phyloP scores from a whole-genome alignment of 768 basidiomycete genomes.

The Boletales sp. region DNA sequence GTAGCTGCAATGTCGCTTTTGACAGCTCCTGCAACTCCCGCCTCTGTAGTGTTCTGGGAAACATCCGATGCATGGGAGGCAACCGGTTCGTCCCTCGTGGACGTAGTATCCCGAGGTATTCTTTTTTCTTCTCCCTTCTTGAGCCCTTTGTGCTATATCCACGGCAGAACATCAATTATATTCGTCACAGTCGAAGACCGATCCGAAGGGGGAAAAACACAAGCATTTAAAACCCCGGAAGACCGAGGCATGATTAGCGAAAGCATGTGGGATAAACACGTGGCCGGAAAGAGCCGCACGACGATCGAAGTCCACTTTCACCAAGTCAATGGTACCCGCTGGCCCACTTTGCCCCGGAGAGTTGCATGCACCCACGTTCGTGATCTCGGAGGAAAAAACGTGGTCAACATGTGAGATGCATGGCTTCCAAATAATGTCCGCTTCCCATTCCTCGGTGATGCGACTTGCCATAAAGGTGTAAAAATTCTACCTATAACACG shows the following conservation, averaged over 20 bases:
- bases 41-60: neutral
- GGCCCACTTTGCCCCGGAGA: neutral
- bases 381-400: neutral
- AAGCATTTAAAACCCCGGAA: neutral
- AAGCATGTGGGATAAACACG: neutral
- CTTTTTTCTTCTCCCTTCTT: neutral
- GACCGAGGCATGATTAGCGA: neutral
- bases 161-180: constrained; percentile 6
- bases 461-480: neutral
- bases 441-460: neutral
- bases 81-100: neutral
- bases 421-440: neutral
- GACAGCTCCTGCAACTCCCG: neutral
- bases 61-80: neutral
- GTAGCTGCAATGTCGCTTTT: neutral
- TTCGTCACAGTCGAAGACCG: neutral
- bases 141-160: constrained; percentile 1
- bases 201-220: neutral
- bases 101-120: neutral
- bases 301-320: neutral
- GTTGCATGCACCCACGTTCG: neutral
- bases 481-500: neutral
- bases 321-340: neutral
- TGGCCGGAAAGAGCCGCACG: neutral
- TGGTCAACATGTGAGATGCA: neutral